Evolutionary conservation across 352 stramenopile species (phyloP).

Genomic region (Thalassiosira livingstoniorum): DNA sequence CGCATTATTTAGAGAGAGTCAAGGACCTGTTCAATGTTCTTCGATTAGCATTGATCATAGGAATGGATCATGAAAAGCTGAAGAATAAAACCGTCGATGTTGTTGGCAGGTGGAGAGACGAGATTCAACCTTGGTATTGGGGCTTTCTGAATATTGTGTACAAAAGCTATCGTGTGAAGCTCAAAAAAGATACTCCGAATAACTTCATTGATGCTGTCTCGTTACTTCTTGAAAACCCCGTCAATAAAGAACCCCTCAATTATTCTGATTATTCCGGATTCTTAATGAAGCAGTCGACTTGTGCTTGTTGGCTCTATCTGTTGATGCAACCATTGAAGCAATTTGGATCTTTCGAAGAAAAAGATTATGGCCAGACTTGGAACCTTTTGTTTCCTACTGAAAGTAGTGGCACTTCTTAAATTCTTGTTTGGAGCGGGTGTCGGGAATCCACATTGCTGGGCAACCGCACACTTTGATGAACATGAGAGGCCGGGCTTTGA

Average conservation of each 20-base stretch:
- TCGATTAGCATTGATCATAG: slow-evolving; percentile 1
- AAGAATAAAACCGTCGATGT: too few species aligned
- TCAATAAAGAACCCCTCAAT: slow-evolving; percentile 12
- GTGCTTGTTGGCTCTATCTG: not conserved
- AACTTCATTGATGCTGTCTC: slow-evolving; percentile 14
- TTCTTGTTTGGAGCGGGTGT: too few species aligned
- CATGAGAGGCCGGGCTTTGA: too few species aligned
- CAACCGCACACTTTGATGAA: too few species aligned
- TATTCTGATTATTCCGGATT: slow-evolving; percentile 38
- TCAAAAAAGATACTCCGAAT: slow-evolving; percentile 16
- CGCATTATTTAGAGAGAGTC: slow-evolving; percentile 1
- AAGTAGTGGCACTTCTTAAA: too few species aligned
- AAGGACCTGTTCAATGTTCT: slow-evolving; percentile 2
- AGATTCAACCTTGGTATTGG: slow-evolving; percentile 56
- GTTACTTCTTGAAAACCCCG: slow-evolving; percentile 36
- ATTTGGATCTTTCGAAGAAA: too few species aligned
- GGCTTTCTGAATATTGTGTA: slow-evolving; percentile 34
- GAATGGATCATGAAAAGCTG: slow-evolving; percentile 1
- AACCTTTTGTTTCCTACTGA: too few species aligned
- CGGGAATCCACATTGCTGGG: too few species aligned
- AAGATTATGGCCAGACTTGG: too few species aligned
- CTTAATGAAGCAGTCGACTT: slow-evolving; percentile 22
- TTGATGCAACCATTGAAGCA: not conserved
- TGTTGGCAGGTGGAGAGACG: slow-evolving; percentile 55
- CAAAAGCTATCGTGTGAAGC: slow-evolving; percentile 38